Evolutionary conservation across 805 yeast genomes (phyloP), one percentile per base, ranked within the genome.

Genomic region (Maudiozyma turicensis): DNA sequence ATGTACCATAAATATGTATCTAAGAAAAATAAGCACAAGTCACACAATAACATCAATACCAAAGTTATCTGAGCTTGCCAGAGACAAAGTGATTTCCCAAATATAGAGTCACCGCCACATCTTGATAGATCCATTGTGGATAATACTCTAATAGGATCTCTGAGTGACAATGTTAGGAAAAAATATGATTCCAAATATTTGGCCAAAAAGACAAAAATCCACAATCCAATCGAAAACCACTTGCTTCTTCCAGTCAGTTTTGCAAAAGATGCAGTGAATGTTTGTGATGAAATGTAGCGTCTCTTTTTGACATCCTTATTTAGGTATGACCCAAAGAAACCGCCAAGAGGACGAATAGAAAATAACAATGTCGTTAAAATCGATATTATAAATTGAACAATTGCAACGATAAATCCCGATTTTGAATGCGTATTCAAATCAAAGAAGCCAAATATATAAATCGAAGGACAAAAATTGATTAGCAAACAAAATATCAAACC

Each of bases 1-100:
- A 86, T 86, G 57, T 85, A 86, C 95, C 95, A 86, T 14, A 86
- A 68, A 57, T 86, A 86, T 0, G 95, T 86, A 56, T 86, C 95
- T 48, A 86, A 73, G 55, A 84, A 84, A 63, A 86, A 86, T 40
- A 86, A 67, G 0, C 82, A 74, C 54, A 84, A 65, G 60, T 85
- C 90, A 0, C 89, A 81, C 9, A 78, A 39, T 14, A 76, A 59
- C 55, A 86, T 72, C 51, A 84, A 65, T 0, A 60, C 59, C 14
- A 86, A 65, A 1, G 86, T 70, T 29, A 86, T 67, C 9, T 60
- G 63, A 1, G 93, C 77, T 47, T 84, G 90, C 40, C 67, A 58
- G 9, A 64, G 59, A 59, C 95, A 86, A 2, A 83, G 50, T 28
- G 67, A 47, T 0, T 67, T 59, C 0, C 88, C 85, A 33, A 84